A percentile compares a stretch with the other conserved stretches of the same genome.
Conservation (phyloP, 2,329 filamentous ascomycete genomes). For the Mariannaea elegans region DNA sequence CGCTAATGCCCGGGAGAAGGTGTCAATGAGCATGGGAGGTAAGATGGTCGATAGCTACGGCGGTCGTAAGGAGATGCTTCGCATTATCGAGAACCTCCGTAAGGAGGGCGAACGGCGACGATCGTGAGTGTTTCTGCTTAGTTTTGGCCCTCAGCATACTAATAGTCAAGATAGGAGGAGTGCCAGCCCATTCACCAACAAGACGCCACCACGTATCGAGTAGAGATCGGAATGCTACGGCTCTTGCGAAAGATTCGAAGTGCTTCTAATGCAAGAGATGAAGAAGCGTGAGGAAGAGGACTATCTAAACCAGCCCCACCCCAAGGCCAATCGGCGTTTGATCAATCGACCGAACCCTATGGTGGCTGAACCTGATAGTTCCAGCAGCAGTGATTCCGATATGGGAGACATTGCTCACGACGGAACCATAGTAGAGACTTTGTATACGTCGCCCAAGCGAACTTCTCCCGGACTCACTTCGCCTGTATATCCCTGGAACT, state of each 20-base stretch:
- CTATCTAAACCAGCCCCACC: not conserved
- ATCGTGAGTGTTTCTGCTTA: slow-evolving; percentile 67
- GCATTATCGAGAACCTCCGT: slow-evolving; percentile 85
- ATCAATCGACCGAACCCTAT: not conserved
- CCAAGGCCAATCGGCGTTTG: not conserved
- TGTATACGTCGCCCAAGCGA: not conserved
- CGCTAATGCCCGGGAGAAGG: slow-evolving; percentile 83
- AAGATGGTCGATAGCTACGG: slow-evolving; percentile 83
- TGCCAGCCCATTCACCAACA: slow-evolving; percentile 49
- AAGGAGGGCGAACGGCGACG: slow-evolving; percentile 87
- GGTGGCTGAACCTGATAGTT: not conserved
- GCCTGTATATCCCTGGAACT: slow-evolving; percentile 7
- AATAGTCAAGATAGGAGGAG: slow-evolving; percentile 45
- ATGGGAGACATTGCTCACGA: not conserved
- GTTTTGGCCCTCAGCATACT: slow-evolving; percentile 1
- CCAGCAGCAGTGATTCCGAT: not conserved
- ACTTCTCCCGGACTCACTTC: not conserved
- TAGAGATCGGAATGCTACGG: slow-evolving; percentile 48
- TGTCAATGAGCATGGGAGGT: slow-evolving; percentile 92
- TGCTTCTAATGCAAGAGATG: slow-evolving; percentile 29
- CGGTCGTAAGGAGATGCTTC: slow-evolving; percentile 89
- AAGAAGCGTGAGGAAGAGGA: not conserved
- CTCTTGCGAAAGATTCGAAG: slow-evolving; percentile 42
- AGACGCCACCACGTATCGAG: slow-evolving; percentile 55
- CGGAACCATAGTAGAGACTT: not conserved